phyloP scores from a whole-genome alignment of 1,284 basidiomycete genomes.

The Rhodotorula sp. region DNA sequence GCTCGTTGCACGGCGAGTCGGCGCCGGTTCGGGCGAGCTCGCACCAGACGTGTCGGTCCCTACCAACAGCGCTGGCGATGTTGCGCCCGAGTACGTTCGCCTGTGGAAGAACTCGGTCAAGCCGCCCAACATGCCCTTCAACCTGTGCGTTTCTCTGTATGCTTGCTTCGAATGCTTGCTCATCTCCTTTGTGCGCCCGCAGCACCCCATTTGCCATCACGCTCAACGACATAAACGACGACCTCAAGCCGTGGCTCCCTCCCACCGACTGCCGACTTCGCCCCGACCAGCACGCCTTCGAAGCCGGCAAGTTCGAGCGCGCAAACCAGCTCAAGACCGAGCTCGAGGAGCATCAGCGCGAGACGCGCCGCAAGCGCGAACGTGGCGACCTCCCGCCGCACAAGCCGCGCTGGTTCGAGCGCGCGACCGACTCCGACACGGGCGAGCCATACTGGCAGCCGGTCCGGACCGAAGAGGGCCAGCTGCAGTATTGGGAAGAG shows the following conservation, averaged over 20 bases:
- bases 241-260: conserved; percentile 71
- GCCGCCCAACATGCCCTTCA: conserved; percentile 74
- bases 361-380: conserved; percentile 73
- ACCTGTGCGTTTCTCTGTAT: conserved; percentile 57
- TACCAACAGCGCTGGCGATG: conserved; percentile 36
- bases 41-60: conserved; percentile 64
- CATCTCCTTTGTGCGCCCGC: background rate
- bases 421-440: conserved; percentile 75
- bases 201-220: conserved; percentile 87
- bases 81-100: conserved; percentile 64
- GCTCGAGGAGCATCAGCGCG: conserved; percentile 87
- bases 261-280: conserved; percentile 92
- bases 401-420: conserved; percentile 62
- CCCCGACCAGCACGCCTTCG: conserved; percentile 80
- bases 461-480: conserved; percentile 56
- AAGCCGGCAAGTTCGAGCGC: conserved; percentile 58
- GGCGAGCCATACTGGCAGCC: conserved; percentile 84
- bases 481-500: conserved; percentile 80
- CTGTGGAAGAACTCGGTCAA: conserved; percentile 83
- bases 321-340: conserved; percentile 57
- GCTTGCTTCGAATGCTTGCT: background rate
- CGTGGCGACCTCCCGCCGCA: conserved; percentile 72
- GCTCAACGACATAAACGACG: conserved; percentile 74
- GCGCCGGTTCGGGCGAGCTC: conserved; percentile 65
- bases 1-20: conserved; percentile 78